Base-by-base conservation (phyloP, 805 yeast species). In the Candida nitratophila region DNA sequence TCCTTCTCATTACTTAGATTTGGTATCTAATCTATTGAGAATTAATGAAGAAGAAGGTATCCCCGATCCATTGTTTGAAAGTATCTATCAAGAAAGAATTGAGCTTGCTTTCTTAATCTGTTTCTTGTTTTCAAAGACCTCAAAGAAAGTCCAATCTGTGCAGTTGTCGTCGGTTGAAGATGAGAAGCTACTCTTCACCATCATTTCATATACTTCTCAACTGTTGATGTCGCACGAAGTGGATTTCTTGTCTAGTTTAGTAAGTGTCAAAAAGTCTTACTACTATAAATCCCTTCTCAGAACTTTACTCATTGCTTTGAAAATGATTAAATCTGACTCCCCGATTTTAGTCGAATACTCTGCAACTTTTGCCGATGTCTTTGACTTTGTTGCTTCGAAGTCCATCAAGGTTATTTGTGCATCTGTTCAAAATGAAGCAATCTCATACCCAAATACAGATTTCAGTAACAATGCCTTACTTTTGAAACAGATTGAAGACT, bases 271-370 rank as follows among this genome's bases (percentile, higher is more conserved):
- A 20, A 45, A 39, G 4, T 54, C 62, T 9, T 73, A 71, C 5
- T 59, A 66, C 36, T 82, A 81, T 53, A 69, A 81, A 49, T 78
- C 89, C 1, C 55, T 83, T n/a, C 63, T 85, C 40, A 70, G 89
- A 48, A 76, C 79, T 0, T 58, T 80, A 3, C 66, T 75, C 43
- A 70, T 79, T 27, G 58, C 76, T 3, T 61, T 83, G 41, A 62
- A 66, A 2, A 53, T 74, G 51, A 64, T 76, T 2, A 64, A 68
- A 7, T 59, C 68, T 3, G 69, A 73, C 19, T 56, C 70, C 1
- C 62, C 62, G 7, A 33, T 69, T 3, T 55, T 81, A 17, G 57
- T 71, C 19, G 70, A 74, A 41, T 64, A 74, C 44, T 71, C 79
- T 17, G 74, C 76, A 42, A 68, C 77, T 3, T 64, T 85, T 46